A percentile compares a stretch with the other conserved stretches of the same genome.
These are phyloP conservation scores for Vanrija humicola DNA, from an alignment of 1,284 basidiomycete genomes.

Conservation along the genomic window DNA sequence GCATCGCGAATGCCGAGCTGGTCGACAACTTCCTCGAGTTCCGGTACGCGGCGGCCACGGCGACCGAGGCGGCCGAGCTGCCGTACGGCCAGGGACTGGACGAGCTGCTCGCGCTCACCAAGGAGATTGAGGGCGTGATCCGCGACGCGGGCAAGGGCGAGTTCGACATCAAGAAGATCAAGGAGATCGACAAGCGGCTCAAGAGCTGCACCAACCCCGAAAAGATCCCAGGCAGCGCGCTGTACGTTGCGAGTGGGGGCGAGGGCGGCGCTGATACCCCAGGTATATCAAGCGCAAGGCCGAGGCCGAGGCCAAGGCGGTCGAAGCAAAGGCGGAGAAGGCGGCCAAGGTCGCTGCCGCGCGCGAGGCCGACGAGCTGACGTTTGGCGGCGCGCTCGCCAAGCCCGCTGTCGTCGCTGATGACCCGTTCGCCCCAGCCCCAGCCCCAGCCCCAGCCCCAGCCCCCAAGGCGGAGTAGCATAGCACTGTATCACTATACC, in stretches of 20 bases:
- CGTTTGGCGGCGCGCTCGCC: conserved; percentile 29
- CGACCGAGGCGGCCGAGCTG: conserved; percentile 52
- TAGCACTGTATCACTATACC: too few relatives aligned
- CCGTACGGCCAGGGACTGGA: conserved; percentile 33
- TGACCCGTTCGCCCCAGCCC: too few relatives aligned
- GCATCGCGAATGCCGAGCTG: conserved; percentile 60
- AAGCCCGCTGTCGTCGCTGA: too few relatives aligned
- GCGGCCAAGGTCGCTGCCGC: conserved; percentile 23
- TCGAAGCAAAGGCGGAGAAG: conserved; percentile 36
- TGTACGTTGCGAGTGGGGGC: conserved; percentile 45
- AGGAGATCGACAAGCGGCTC: conserved; percentile 77
- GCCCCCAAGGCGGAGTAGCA: too few relatives aligned
- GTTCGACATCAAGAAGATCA: conserved; percentile 74
- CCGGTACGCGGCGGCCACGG: conserved; percentile 35
- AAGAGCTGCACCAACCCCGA: conserved; percentile 88
- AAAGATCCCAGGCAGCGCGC: conserved; percentile 78
- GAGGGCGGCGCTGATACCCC: not conserved
- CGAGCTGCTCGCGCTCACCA: conserved; percentile 51
- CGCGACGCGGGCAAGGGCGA: conserved; percentile 53
- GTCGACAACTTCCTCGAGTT: conserved; percentile 64
- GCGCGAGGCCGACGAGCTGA: conserved; percentile 20
- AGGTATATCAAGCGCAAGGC: conserved; percentile 49
- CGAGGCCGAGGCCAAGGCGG: conserved; percentile 39
- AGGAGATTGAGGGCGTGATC: conserved; percentile 60
- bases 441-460: too few relatives aligned